Percentiles rank a stretch among this genome's conserved stretches.
Evolutionary conservation across 1,284 basidiomycete genomes (phyloP).

Genomic region (Meripilus lineatus): DNA sequence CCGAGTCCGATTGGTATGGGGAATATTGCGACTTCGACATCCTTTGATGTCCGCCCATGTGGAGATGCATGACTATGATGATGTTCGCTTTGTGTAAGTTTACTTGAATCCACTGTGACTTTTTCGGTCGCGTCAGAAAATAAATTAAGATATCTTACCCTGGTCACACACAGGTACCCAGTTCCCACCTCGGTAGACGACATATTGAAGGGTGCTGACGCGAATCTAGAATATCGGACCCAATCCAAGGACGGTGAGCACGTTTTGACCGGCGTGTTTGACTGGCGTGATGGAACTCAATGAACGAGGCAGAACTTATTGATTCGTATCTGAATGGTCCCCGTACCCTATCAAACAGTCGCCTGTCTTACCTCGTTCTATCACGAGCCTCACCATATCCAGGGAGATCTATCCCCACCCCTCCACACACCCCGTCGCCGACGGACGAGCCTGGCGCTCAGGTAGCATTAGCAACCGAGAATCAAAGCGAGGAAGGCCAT

Average conservation of each 20-base stretch:
- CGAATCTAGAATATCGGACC: slow-evolving; percentile 44
- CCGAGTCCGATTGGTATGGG: slow-evolving; percentile 61
- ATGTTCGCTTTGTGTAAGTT: slow-evolving; percentile 61
- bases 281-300: slow-evolving; percentile 1
- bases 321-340: slow-evolving; percentile 69
- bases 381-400: slow-evolving; percentile 31
- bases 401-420: slow-evolving; percentile 29
- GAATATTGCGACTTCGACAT: slow-evolving; percentile 61
- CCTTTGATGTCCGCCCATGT: slow-evolving; percentile 61
- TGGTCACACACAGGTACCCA: slow-evolving; percentile 39
- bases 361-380: slow-evolving; percentile 68
- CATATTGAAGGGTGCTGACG: slow-evolving; percentile 44
- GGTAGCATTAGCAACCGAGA: not conserved
- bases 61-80: slow-evolving; percentile 56
- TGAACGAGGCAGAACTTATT: slow-evolving; percentile 45
- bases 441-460: not conserved
- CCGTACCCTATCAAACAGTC: slow-evolving; percentile 62
- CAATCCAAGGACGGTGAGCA: slow-evolving; percentile 49
- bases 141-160: not conserved
- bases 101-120: too few relatives aligned
- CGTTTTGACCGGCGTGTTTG: slow-evolving; percentile 5
- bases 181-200: slow-evolving; percentile 40
- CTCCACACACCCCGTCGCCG: slow-evolving; percentile 33
- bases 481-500: slow-evolving; percentile 22
- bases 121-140: not conserved